These are phyloP conservation scores for Claviceps cyperi DNA, from an alignment of 2,329 filamentous ascomycete genomes.

Conservation along the genomic window DNA sequence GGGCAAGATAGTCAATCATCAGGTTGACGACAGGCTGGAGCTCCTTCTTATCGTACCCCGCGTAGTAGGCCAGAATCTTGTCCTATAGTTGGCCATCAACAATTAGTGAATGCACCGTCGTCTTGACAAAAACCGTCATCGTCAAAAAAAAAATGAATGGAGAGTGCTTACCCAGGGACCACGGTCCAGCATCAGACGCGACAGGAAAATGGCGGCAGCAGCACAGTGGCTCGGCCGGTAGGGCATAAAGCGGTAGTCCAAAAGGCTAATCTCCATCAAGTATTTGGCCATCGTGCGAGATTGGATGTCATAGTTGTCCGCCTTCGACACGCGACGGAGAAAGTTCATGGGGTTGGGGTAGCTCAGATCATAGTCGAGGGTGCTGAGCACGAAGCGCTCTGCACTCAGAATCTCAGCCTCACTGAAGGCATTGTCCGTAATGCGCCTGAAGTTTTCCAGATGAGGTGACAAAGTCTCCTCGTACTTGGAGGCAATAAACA, in stretches of 20 bases:
- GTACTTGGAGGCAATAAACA: constrained; percentile 99
- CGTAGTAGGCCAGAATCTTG: constrained; percentile 73
- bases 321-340: constrained; percentile 94
- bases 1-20: constrained; percentile 92
- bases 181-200: constrained; percentile 77
- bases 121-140: neutral
- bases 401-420: constrained; percentile 92
- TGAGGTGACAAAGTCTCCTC: constrained; percentile 96
- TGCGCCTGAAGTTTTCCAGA: constrained; percentile 91
- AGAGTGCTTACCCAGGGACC: constrained; percentile 64
- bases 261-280: constrained; percentile 87
- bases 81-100: constrained; percentile 37
- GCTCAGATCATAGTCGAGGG: constrained; percentile 91
- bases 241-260: constrained; percentile 87
- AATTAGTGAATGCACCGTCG: constrained; percentile 14
- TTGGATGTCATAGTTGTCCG: constrained; percentile 97
- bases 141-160: constrained; percentile 9
- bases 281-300: constrained; percentile 96
- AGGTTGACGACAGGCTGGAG: constrained; percentile 83
- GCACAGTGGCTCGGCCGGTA: constrained; percentile 83
- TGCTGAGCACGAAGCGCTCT: constrained; percentile 85
- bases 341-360: constrained; percentile 99
- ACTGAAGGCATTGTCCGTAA: constrained; percentile 91
- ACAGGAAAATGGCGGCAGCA: constrained; percentile 87
- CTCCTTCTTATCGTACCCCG: constrained; percentile 85